A percentile compares a stretch with the other conserved stretches of the same genome.
Conservation (phyloP, 176 grass and related monocot genomes). For the Cenchrus fungigraminus region DNA sequence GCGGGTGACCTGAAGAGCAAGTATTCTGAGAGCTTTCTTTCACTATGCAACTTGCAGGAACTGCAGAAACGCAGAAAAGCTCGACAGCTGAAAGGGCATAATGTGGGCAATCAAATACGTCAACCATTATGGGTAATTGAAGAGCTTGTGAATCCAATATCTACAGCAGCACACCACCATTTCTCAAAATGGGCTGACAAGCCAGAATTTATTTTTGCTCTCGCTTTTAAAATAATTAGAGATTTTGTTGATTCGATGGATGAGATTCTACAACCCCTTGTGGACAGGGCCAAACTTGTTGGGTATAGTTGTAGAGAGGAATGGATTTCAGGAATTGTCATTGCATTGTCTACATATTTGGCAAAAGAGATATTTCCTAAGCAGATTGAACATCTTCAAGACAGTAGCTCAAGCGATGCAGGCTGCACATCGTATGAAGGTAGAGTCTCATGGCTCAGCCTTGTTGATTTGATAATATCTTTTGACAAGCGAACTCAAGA, state of each 20-base stretch:
- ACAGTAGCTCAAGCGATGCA: slow-evolving; percentile 46
- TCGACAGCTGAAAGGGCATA: slow-evolving; percentile 71
- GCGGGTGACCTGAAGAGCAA: slow-evolving; percentile 71
- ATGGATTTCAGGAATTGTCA: slow-evolving; percentile 78
- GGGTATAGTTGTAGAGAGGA: slow-evolving; percentile 98
- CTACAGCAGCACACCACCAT: slow-evolving; percentile 55
- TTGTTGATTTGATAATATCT: slow-evolving; percentile 93
- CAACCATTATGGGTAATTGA: slow-evolving; percentile 95
- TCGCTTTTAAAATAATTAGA: slow-evolving; percentile 83
- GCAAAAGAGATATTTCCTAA: slow-evolving; percentile 84
- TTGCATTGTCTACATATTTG: slow-evolving; percentile 81
- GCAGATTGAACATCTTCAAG: slow-evolving; percentile 73
- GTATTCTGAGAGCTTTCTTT: slow-evolving; percentile 91
- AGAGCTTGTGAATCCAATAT: slow-evolving; percentile 90
- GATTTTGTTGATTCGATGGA: slow-evolving; percentile 93
- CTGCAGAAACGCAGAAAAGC: slow-evolving; percentile 83
- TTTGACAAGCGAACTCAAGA: slow-evolving; percentile 88
- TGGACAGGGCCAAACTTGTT: slow-evolving; percentile 91
- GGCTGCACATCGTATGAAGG: slow-evolving; percentile 33
- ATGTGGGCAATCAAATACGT: slow-evolving; percentile 60
- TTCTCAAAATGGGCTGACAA: slow-evolving; percentile 95
- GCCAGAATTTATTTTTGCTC: slow-evolving; percentile 90
- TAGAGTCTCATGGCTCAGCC: slow-evolving; percentile 78
- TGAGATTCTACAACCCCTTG: slow-evolving; percentile 89
- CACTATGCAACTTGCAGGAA: slow-evolving; percentile 81